phyloP scores from a whole-genome alignment of 768 basidiomycete genomes.

The Collybia nuda region DNA sequence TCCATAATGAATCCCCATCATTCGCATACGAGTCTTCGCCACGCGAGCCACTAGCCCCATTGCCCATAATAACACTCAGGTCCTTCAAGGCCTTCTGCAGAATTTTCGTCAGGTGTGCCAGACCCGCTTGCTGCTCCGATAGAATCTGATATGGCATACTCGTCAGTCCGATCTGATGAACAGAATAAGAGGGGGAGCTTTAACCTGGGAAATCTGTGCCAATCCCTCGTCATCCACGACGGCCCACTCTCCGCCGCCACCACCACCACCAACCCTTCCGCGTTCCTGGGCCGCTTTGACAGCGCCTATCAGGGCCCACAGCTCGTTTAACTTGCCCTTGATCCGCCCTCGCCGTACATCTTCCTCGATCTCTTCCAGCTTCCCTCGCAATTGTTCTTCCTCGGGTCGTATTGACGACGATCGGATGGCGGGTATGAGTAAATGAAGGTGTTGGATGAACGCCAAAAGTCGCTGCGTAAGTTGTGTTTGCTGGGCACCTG shows the following conservation, averaged over 20 bases:
- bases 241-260: slow-evolving; percentile 58
- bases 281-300: slow-evolving; percentile 61
- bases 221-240: slow-evolving; percentile 89
- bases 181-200: background rate
- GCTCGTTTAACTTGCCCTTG: slow-evolving; percentile 74
- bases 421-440: slow-evolving; percentile 75
- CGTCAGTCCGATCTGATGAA: background rate
- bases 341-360: slow-evolving; percentile 66
- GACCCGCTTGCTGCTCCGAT: slow-evolving; percentile 73
- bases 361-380: slow-evolving; percentile 72
- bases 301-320: slow-evolving; percentile 84
- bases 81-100: slow-evolving; percentile 65
- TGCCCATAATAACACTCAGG: slow-evolving; percentile 61
- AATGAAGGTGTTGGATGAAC: slow-evolving; percentile 74
- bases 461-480: slow-evolving; percentile 67
- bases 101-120: slow-evolving; percentile 79
- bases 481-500: slow-evolving; percentile 63
- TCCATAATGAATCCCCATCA: slow-evolving; percentile 31
- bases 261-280: slow-evolving; percentile 41
- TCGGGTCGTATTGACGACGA: slow-evolving; percentile 76
- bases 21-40: slow-evolving; percentile 14
- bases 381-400: slow-evolving; percentile 72
- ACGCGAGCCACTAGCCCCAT: slow-evolving; percentile 21
- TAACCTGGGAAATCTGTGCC: slow-evolving; percentile 70
- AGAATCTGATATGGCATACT: slow-evolving; percentile 51